Evolutionary conservation across 2,329 filamentous ascomycete species (phyloP).

Genomic region (Sphaerostilbella broomeana): DNA sequence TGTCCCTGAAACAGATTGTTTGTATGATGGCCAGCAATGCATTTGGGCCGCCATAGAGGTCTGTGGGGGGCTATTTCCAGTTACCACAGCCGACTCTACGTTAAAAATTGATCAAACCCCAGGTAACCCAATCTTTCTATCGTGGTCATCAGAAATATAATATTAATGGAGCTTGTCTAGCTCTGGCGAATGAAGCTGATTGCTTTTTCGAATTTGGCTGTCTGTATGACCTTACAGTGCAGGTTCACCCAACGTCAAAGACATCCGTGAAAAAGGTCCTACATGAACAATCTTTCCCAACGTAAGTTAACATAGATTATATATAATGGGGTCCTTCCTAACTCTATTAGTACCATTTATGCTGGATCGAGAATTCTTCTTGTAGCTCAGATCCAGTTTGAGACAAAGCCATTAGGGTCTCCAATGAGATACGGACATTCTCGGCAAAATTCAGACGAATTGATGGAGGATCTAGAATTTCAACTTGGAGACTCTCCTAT

Average conservation of each 20-base stretch:
- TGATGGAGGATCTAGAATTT: constrained; percentile 53
- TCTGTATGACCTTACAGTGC: constrained; percentile 42
- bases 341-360: constrained; percentile 31
- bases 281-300: constrained; percentile 36
- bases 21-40: constrained; percentile 27
- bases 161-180: neutral
- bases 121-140: neutral
- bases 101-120: neutral
- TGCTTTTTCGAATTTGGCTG: constrained; percentile 37
- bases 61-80: constrained; percentile 32
- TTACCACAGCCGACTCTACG: constrained; percentile 7
- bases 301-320: constrained; percentile 26
- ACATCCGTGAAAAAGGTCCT: constrained; percentile 41
- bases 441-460: constrained; percentile 42
- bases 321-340: constrained; percentile 15
- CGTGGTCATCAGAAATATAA: neutral
- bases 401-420: constrained; percentile 13
- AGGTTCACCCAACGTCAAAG: constrained; percentile 36
- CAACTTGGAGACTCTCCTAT: constrained; percentile 44
- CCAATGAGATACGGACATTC: constrained; percentile 18
- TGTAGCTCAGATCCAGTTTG: constrained; percentile 40
- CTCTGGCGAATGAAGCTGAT: constrained; percentile 20
- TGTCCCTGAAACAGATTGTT: constrained; percentile 34
- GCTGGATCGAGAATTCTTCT: constrained; percentile 41
- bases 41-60: constrained; percentile 48